phyloP scores from a whole-genome alignment of 805 yeast species.

The Brettanomyces naardenensis region DNA sequence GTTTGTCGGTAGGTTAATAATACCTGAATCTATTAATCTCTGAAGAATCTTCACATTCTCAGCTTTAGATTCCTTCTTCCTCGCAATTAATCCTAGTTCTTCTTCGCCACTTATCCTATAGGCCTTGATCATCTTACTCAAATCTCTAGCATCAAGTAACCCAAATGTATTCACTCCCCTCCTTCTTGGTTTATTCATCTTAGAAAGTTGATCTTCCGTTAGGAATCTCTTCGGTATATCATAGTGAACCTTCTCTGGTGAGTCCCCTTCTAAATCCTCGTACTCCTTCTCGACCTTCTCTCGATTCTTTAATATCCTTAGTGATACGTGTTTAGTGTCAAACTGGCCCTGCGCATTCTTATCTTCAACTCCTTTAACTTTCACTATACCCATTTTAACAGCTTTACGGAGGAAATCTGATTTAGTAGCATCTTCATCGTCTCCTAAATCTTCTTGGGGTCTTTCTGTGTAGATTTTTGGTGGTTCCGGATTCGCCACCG shows the following conservation, averaged over 20 bases:
- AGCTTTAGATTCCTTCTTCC: conserved; percentile 9
- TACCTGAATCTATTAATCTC: conserved; percentile 13
- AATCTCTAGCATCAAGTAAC: conserved; percentile 10
- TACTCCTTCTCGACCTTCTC: conserved; percentile 14
- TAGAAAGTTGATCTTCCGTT: conserved; percentile 7
- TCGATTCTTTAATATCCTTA: conserved; percentile 18
- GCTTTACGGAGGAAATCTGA: conserved; percentile 15
- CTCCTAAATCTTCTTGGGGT: conserved; percentile 11
- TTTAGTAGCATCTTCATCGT: conserved; percentile 6
- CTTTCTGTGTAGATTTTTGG: conserved; percentile 11
- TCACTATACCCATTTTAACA: conserved; percentile 17
- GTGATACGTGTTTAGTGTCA: conserved; percentile 16
- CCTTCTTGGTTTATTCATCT: conserved; percentile 5
- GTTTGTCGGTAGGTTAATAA: conserved; percentile 17
- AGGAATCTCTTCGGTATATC: conserved; percentile 15
- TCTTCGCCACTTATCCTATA: conserved; percentile 11
- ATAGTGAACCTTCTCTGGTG: conserved; percentile 4
- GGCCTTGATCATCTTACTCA: conserved; percentile 16
- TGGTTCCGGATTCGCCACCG: not conserved
- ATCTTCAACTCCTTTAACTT: conserved; percentile 10
- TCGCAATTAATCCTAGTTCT: conserved; percentile 2
- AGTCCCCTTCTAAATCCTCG: conserved; percentile 11
- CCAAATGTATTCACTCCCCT: conserved; percentile 8
- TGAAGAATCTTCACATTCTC: conserved; percentile 11
- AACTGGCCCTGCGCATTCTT: not conserved